Evolutionary conservation across 208 protist genomes (phyloP).

Genomic region (Acanthamoeba triangularis): DNA sequence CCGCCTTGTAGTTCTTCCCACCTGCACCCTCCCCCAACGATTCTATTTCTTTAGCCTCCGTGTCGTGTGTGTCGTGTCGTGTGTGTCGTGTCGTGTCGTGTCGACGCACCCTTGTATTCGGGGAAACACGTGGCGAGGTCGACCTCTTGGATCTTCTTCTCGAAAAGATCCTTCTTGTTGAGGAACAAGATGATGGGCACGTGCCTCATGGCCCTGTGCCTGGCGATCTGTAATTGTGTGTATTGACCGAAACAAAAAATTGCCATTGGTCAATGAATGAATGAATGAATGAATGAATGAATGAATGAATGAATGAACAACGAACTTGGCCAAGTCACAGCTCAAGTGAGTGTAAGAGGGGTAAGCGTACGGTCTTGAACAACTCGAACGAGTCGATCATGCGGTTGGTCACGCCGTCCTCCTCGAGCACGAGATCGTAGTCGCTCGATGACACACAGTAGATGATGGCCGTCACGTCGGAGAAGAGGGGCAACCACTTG

Average conservation of each 20-base stretch:
- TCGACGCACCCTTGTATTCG: conserved; percentile 85
- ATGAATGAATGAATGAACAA: too few species aligned
- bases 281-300: too few species aligned
- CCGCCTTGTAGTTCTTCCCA: conserved; percentile 82
- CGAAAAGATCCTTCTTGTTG: conserved; percentile 92
- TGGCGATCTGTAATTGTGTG: too few species aligned
- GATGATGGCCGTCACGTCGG: conserved; percentile 91
- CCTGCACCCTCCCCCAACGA: conserved; percentile 25
- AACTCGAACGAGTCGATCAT: conserved; percentile 91
- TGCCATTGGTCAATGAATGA: too few species aligned
- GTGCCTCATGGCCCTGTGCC: conserved; percentile 85
- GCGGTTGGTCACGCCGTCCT: conserved; percentile 90
- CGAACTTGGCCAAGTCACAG: too few species aligned
- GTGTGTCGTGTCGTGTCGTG: not conserved
- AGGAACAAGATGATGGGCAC: conserved; percentile 92
- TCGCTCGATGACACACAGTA: conserved; percentile 88
- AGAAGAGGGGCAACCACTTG: conserved; percentile 95
- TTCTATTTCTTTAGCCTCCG: not conserved
- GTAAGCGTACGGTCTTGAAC: conserved; percentile 76
- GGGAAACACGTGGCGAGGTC: conserved; percentile 88
- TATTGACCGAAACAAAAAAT: too few species aligned
- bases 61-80: too few species aligned
- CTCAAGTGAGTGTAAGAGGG: too few species aligned
- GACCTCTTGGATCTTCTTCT: conserved; percentile 90
- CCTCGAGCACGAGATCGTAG: conserved; percentile 92